Percentiles rank a stretch among this genome's conserved stretches.
Conservation (phyloP, 208 protist genomes). For the Wallacemonas collosoma region DNA sequence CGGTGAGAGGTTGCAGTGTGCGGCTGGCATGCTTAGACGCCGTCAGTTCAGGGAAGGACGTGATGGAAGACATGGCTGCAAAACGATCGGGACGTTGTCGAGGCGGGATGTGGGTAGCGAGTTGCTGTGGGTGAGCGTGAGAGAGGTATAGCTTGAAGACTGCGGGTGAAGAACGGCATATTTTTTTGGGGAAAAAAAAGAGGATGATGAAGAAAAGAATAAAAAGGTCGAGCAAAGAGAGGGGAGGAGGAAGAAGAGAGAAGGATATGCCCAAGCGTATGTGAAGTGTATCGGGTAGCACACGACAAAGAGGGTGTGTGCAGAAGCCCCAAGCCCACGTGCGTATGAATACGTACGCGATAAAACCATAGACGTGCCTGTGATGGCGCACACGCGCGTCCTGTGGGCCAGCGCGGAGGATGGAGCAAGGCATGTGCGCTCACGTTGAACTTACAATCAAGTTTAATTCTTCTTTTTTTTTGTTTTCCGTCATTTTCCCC, state of each 20-base stretch:
- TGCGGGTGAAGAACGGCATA: background rate
- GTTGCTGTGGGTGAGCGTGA: background rate
- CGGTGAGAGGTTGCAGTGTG: constrained; percentile 35
- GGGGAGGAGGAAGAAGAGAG: background rate
- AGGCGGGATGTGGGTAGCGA: background rate
- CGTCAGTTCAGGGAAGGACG: constrained; percentile 26
- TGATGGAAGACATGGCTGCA: constrained; percentile 5
- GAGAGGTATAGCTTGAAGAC: background rate
- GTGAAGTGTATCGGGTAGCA: background rate
- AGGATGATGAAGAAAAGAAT: background rate
- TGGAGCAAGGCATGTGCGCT: background rate
- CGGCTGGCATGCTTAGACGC: constrained; percentile 46
- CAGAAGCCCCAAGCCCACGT: background rate
- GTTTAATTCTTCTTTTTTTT: background rate
- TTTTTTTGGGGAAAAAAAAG: background rate
- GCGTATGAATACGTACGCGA: no score
- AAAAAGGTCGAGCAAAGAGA: background rate
- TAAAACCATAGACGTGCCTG: no score
- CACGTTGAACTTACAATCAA: no score
- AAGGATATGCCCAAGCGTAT: background rate
- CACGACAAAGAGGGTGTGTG: background rate
- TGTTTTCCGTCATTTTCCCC: background rate
- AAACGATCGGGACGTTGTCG: no score
- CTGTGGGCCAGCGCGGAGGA: background rate
- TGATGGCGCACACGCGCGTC: background rate